Base-by-base conservation (phyloP, 2,329 filamentous ascomycete species). In the Xylaria sp. region DNA sequence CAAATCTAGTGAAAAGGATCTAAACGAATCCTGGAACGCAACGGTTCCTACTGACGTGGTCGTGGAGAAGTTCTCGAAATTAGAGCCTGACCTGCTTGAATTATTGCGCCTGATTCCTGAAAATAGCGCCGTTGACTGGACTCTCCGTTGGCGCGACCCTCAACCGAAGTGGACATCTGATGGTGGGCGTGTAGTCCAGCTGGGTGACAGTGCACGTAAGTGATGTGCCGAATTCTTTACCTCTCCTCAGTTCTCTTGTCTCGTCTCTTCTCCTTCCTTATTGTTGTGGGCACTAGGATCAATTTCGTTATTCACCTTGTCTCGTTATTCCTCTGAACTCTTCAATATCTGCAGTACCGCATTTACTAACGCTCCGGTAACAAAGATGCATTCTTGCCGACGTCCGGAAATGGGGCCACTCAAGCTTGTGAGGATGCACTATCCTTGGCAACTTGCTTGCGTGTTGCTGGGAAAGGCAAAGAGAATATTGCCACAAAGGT, bases 361-460 rank as follows among this genome's bases (percentile, higher is more conserved):
- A 7, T 15, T 25, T 38, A 51, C 48, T 38, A 7, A 49, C 21
- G 8, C 47, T 5, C n/a, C 3, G n/a, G 6, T 17, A 19, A 37
- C 13, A 11, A 51, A 51, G 48, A 51, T 37, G 37, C 72, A 0
- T 74, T 75, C 58, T 61, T 76, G 2, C 75, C 75, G 0, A 72
- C 72, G 13, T 74, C 73, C 0, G 71, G 70, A 35, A 73, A 73
- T 31, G 75, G 74, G 3, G 75, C 72, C 2, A 74, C 70, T 1
- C 71, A 75, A 63, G 74, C 72, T 7, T 70, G 76, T 15, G 75
- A 77, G 38, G 75, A 77, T 54, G 73, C 69, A 15, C 35, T 71
- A 40, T 72, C 69, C 2, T 69, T 77, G 1, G 73, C 73, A 4
- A 58, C 67, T 3, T 70, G 72, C 40, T 65, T 75, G 5, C 67